phyloP scores from a whole-genome alignment of 208 protist species.

The Crithidia sp. region DNA sequence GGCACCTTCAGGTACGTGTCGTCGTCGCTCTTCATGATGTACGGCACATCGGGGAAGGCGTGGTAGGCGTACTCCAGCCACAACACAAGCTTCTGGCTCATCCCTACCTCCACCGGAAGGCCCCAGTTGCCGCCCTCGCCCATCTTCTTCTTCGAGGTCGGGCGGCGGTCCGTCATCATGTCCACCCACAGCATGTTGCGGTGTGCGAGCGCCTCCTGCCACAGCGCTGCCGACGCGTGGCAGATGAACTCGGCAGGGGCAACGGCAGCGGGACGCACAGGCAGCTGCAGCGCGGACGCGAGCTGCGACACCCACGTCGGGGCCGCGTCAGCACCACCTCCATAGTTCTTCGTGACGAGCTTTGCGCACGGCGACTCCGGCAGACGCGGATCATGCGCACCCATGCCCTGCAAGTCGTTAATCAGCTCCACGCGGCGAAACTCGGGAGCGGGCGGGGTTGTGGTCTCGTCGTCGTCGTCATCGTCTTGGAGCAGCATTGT shows the following conservation, averaged over 20 bases:
- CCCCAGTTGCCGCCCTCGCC: constrained; percentile 34
- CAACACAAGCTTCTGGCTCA: constrained; percentile 39
- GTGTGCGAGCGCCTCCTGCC: constrained; percentile 25
- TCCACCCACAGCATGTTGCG: constrained; percentile 25
- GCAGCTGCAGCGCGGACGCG: constrained; percentile 6
- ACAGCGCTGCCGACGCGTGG: constrained; percentile 22
- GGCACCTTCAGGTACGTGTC: constrained; percentile 43
- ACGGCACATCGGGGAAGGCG: constrained; percentile 27
- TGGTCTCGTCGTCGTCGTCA: too few relatives aligned
- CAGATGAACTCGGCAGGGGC: constrained; percentile 14
- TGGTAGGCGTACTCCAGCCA: constrained; percentile 33
- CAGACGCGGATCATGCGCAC: neutral
- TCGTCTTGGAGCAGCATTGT: neutral
- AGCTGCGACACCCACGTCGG: constrained; percentile 13
- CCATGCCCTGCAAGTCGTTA: neutral
- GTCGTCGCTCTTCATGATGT: constrained; percentile 46
- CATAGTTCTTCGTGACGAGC: neutral
- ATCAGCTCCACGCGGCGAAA: constrained; percentile 1
- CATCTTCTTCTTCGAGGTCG: constrained; percentile 16
- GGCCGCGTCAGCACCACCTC: neutral
- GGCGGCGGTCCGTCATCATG: constrained; percentile 22
- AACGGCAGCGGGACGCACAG: constrained; percentile 1
- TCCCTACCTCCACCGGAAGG: constrained; percentile 21
- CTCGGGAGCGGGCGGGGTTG: too few relatives aligned
- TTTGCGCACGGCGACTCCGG: neutral